phyloP scores from a whole-genome alignment of 1,284 basidiomycete genomes.

The Puccinia coronata region DNA sequence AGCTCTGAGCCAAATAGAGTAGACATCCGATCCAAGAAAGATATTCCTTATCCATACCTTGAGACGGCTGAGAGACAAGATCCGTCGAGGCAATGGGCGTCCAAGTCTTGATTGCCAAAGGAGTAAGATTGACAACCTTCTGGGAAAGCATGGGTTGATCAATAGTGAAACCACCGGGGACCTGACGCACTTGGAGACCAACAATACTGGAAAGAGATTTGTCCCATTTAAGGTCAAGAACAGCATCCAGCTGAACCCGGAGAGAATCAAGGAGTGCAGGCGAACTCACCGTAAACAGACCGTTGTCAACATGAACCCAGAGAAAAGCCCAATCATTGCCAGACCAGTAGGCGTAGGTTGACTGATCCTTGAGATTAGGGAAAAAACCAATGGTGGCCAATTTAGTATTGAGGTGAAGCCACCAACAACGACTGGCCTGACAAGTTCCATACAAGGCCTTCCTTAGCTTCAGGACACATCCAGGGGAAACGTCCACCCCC shows the following conservation, averaged over 20 bases:
- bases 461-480: not conserved
- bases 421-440: slow-evolving; percentile 15
- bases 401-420: slow-evolving; percentile 6
- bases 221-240: not conserved
- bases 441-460: slow-evolving; percentile 30
- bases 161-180: not conserved
- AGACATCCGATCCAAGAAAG: not conserved
- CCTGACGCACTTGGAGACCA: not conserved
- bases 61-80: not conserved
- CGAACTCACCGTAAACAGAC: not conserved
- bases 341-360: not conserved
- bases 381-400: not conserved
- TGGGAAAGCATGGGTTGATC: not conserved
- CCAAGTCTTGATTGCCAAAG: not conserved
- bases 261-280: not conserved
- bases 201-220: not conserved
- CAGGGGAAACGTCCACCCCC: not conserved
- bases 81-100: not conserved
- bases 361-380: slow-evolving; percentile 14
- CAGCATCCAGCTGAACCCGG: not conserved
- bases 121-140: not conserved
- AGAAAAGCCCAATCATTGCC: not conserved
- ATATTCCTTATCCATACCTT: not conserved
- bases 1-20: not conserved
- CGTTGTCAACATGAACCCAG: slow-evolving; percentile 24